Conservation (phyloP, 345 rosid genomes). For the Eucalyptus erythrocorys region DNA sequence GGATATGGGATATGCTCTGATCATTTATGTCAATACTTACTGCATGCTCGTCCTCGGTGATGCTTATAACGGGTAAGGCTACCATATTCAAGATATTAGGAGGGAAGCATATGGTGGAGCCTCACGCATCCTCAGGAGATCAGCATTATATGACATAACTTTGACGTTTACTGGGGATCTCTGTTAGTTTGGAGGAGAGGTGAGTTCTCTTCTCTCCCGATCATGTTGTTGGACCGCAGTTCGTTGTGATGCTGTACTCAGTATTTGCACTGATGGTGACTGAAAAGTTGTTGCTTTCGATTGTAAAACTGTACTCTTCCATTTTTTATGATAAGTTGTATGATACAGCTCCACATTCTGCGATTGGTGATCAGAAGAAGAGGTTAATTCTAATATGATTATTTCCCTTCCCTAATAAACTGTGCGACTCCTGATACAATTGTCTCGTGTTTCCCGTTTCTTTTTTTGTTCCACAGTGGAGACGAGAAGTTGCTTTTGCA, state of each 20-base stretch:
- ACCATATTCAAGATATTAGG: constrained; percentile 85
- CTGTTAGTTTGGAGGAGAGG: constrained; percentile 95
- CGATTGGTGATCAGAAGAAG: not conserved
- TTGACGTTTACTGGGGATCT: constrained; percentile 87
- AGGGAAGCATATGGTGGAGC: constrained; percentile 97
- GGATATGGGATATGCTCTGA: not conserved
- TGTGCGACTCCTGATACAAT: not conserved
- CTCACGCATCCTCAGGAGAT: constrained; percentile 69
- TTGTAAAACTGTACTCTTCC: not conserved
- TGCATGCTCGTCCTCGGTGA: not conserved
- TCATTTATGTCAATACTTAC: not conserved
- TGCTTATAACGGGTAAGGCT: constrained; percentile 51
- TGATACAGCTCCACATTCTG: not conserved
- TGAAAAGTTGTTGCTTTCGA: not conserved
- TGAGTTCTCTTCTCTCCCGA: not conserved
- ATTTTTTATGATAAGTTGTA: not conserved
- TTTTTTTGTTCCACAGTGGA: constrained; percentile 47
- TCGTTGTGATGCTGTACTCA: not conserved
- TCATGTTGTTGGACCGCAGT: not conserved
- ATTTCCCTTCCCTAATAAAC: not conserved
- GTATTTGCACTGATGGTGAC: not conserved
- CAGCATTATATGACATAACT: constrained; percentile 83
- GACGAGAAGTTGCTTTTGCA: constrained; percentile 94
- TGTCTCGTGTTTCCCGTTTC: not conserved
- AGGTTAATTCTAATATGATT: not conserved